phyloP scores from a whole-genome alignment of 2,329 filamentous ascomycete genomes.

The Lachnellula cervina region DNA sequence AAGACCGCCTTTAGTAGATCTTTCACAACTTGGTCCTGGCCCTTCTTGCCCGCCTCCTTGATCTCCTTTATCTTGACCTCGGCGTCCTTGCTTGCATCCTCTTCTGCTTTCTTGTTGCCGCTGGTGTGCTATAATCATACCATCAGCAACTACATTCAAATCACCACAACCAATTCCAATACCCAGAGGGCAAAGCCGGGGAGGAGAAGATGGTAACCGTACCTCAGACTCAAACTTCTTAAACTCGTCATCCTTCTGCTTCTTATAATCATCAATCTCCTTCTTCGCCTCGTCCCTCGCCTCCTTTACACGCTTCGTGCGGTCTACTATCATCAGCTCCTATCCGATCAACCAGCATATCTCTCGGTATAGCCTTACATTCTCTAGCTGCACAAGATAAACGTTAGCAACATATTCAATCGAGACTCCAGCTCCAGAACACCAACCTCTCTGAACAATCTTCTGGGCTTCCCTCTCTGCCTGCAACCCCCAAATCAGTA shows the following conservation, averaged over 20 bases:
- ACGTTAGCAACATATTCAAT: constrained; percentile 28
- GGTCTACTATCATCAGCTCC: constrained; percentile 50
- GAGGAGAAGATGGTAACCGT: constrained; percentile 5
- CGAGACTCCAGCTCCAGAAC: background rate
- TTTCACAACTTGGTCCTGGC: constrained; percentile 72
- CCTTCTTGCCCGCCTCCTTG: constrained; percentile 71
- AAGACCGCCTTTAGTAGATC: constrained; percentile 82
- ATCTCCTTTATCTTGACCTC: constrained; percentile 81
- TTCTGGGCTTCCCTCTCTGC: constrained; percentile 98
- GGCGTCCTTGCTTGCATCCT: constrained; percentile 74
- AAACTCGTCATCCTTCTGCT: constrained; percentile 88
- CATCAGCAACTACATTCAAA: constrained; percentile 3
- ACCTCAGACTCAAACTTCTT: constrained; percentile 83
- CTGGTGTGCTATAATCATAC: constrained; percentile 70
- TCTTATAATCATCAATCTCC: constrained; percentile 90
- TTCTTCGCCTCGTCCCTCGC: constrained; percentile 95
- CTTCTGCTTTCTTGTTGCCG: constrained; percentile 80
- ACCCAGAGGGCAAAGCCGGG: background rate
- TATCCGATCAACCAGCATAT: constrained; percentile 10
- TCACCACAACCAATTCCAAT: background rate
- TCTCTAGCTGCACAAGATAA: constrained; percentile 62
- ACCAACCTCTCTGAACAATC: constrained; percentile 91
- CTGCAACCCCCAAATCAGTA: constrained; percentile 47
- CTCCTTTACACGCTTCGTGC: constrained; percentile 95
- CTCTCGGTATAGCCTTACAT: constrained; percentile 54